Evolutionary conservation across 371 early-diverging fungal species (phyloP), one percentile per base, ranked within the genome.

Genomic region (Saksenaea vasiformis): DNA sequence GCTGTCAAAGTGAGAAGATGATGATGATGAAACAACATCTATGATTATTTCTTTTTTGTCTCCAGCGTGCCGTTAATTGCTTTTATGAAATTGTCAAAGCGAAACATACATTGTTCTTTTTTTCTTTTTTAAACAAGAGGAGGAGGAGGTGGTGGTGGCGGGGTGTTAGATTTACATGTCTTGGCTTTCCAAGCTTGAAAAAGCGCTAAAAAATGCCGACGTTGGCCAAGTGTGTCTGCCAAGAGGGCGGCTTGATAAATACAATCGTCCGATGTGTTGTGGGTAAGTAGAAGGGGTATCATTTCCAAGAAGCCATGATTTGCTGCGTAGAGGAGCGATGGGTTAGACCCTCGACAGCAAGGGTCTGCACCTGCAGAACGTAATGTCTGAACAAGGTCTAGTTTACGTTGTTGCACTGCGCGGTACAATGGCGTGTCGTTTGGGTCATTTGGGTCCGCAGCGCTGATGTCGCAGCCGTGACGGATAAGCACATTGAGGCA

Each of bases 361-460:
- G 74, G 73, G 54, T 59, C 64, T 35, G 66, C 73, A 14, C 67
- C 65, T 37, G 66, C 71, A 11, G 54, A n/a, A 19, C 67, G 31
- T 43, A 78, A 44, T 26, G 64, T 56, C 22, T 69, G 74, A 0
- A 81, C 81, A 19, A 81, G 58, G 56, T 81, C 81, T 14, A 81
- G 67, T 53, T 81, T 81, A 13, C 78, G 68, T 44, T 81, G 78
- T 39, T 81, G 78, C 1, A 81, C 81, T 14, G 81, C 78, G 0
- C 35, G 56, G 34, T 76, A 68, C 3, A 81, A 19, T 3, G 67
- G 64, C 5, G 66, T 69, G 24, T 67, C 70, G 14, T 59, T 54
- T 36, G 59, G 54, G 35, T 58, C 38, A 11, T 58, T 26, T 15
- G 44, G 51, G 28, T 39, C 14, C 24, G 60, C 51, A 24, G 47